Percentiles rank a stretch among this genome's conserved stretches.
Conservation (phyloP, 352 stramenopile species). For the Pythium apleroticum region DNA sequence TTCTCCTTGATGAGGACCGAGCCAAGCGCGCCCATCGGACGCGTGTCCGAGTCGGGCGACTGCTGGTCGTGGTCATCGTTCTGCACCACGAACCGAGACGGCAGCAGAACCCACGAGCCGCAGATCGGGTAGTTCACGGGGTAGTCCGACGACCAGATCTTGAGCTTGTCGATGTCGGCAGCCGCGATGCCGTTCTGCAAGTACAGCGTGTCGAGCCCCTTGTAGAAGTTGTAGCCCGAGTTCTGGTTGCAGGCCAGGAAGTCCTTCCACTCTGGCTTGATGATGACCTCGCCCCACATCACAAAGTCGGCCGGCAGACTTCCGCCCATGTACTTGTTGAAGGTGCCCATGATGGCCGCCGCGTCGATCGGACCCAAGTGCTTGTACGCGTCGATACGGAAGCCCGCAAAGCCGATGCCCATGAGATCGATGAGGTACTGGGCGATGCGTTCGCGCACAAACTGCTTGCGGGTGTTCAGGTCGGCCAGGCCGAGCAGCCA, state of each 20-base stretch:
- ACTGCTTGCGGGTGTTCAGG: constrained; percentile 58
- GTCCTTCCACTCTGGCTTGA: constrained; percentile 39
- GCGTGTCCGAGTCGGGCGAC: constrained; percentile 39
- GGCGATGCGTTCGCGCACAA: constrained; percentile 59
- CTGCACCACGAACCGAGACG: constrained; percentile 65
- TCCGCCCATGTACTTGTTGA: constrained; percentile 62
- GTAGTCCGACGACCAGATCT: constrained; percentile 78
- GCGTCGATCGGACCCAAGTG: constrained; percentile 56
- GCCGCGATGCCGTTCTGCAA: constrained; percentile 43
- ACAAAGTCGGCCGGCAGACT: constrained; percentile 60
- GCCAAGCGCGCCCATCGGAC: constrained; percentile 52
- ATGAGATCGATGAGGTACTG: constrained; percentile 73
- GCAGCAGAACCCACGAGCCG: constrained; percentile 55
- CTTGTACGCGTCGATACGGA: constrained; percentile 67
- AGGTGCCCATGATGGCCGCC: constrained; percentile 45
- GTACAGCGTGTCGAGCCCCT: constrained; percentile 47
- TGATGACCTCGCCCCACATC: constrained; percentile 54
- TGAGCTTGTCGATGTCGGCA: constrained; percentile 62
- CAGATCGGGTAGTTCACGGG: constrained; percentile 50
- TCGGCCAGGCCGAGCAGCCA: constrained; percentile 53
- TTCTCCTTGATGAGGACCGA: constrained; percentile 58
- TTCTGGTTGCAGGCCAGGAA: constrained; percentile 48
- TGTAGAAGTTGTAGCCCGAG: constrained; percentile 68
- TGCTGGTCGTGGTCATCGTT: constrained; percentile 82
- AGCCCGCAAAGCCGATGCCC: constrained; percentile 63